These are phyloP conservation scores for Solanum chilense DNA, from an alignment of 257 asterid species.

Conservation along the genomic window DNA sequence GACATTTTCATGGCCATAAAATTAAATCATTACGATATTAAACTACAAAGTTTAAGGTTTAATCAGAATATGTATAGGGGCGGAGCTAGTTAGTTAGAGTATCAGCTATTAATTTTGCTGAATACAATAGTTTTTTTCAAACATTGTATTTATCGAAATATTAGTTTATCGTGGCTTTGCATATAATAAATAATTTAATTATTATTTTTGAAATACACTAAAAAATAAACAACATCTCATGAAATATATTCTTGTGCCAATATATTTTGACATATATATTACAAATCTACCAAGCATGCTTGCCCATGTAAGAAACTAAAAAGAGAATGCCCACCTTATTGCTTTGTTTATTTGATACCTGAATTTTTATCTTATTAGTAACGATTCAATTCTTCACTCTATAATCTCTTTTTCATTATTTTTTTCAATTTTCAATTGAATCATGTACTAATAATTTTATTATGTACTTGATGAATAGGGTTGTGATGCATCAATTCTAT, in stretches of 20 bases:
- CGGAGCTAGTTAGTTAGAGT: neutral
- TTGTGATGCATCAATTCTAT: slow-evolving; percentile 53
- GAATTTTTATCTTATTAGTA: neutral
- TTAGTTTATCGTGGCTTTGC: accelerated
- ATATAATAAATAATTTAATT: accelerated
- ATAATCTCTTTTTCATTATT: no score
- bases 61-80: neutral
- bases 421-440: no score
- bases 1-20: neutral
- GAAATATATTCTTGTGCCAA: neutral
- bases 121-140: neutral
- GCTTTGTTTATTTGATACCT: neutral
- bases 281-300: neutral
- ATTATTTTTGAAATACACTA: neutral
- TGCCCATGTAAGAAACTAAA: neutral
- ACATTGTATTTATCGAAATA: neutral
- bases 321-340: neutral
- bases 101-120: accelerated
- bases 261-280: neutral
- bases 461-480: slow-evolving; percentile 18
- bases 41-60: neutral
- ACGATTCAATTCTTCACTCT: neutral
- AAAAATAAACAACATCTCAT: neutral
- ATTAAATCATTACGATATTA: neutral
- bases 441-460: neutral